Conservation (phyloP, 306 rosid genomes). For the Vigna radiata region DNA sequence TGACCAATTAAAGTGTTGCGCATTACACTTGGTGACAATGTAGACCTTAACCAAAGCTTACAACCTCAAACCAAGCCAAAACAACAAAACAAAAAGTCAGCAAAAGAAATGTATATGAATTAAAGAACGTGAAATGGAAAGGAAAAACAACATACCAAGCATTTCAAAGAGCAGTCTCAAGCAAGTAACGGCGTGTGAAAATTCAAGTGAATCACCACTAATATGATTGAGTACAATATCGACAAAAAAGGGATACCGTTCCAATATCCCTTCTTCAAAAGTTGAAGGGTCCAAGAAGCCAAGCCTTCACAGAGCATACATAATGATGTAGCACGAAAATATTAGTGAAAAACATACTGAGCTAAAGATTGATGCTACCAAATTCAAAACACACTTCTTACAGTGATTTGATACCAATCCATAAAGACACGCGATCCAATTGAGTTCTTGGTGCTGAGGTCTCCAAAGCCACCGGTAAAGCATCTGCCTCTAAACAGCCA, state of each 20-base stretch:
- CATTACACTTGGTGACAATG: slow-evolving; percentile 92
- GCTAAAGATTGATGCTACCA: slow-evolving; percentile 27
- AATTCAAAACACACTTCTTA: slow-evolving; percentile 58
- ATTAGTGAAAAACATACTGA: slow-evolving; percentile 30
- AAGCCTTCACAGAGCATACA: slow-evolving; percentile 65
- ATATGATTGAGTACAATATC: slow-evolving; percentile 93
- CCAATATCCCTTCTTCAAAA: slow-evolving; percentile 98
- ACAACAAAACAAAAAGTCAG: slow-evolving; percentile 42
- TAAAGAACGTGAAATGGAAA: slow-evolving; percentile 27
- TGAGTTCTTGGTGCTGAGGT: slow-evolving; percentile 67
- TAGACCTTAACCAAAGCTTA: slow-evolving; percentile 97
- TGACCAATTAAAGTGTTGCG: slow-evolving; percentile 95
- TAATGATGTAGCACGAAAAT: slow-evolving; percentile 40
- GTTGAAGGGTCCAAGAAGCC: slow-evolving; percentile 94
- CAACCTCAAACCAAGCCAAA: slow-evolving; percentile 71
- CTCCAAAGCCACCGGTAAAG: slow-evolving; percentile 64
- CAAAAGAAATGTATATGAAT: slow-evolving; percentile 30
- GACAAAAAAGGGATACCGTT: slow-evolving; percentile 87
- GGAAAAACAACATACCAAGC: slow-evolving; percentile 65
- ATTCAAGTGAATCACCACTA: slow-evolving; percentile 83
- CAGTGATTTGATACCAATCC: slow-evolving; percentile 95
- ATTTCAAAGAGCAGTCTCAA: slow-evolving; percentile 86
- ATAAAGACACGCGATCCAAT: slow-evolving; percentile 76
- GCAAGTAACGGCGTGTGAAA: slow-evolving; percentile 94
- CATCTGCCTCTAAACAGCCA: slow-evolving; percentile 74